Evolutionary conservation across 2,329 filamentous ascomycete species (phyloP).

Genomic region (Pseudonectria buxi): DNA sequence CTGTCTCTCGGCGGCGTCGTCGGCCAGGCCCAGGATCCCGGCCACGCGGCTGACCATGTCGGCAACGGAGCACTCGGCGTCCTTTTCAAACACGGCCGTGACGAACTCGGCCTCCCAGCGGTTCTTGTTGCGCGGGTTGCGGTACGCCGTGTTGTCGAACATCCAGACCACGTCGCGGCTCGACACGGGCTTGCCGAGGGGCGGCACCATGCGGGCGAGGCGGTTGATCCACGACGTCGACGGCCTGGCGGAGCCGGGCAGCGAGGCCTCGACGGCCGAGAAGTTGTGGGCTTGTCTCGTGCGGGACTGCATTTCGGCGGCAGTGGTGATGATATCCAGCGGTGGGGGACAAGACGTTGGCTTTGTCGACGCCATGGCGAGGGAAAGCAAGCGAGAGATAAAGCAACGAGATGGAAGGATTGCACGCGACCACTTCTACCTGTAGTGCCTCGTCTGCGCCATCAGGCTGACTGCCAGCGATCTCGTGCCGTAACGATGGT

Average conservation of each 20-base stretch:
- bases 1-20: constrained; percentile 48
- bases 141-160: constrained; percentile 81
- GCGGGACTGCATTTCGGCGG: constrained; percentile 41
- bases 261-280: constrained; percentile 41
- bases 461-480: too few relatives aligned
- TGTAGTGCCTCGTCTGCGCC: too few relatives aligned
- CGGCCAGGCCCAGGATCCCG: constrained; percentile 59
- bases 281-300: constrained; percentile 45
- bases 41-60: constrained; percentile 65
- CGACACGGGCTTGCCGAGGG: constrained; percentile 53
- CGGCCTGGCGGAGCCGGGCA: constrained; percentile 29
- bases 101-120: constrained; percentile 79
- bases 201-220: constrained; percentile 44
- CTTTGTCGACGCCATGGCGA: too few relatives aligned
- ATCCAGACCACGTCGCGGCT: constrained; percentile 74
- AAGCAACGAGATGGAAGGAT: too few relatives aligned
- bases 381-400: too few relatives aligned
- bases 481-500: too few relatives aligned
- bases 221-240: constrained; percentile 35
- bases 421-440: too few relatives aligned
- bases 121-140: constrained; percentile 34
- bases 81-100: constrained; percentile 69
- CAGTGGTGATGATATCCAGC: constrained; percentile 12
- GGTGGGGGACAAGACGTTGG: too few relatives aligned
- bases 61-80: constrained; percentile 60